A percentile compares a stretch with the other conserved stretches of the same genome.
These are phyloP conservation scores for Citrus trifoliata DNA, from an alignment of 345 rosid genomes.

Conservation along the genomic window DNA sequence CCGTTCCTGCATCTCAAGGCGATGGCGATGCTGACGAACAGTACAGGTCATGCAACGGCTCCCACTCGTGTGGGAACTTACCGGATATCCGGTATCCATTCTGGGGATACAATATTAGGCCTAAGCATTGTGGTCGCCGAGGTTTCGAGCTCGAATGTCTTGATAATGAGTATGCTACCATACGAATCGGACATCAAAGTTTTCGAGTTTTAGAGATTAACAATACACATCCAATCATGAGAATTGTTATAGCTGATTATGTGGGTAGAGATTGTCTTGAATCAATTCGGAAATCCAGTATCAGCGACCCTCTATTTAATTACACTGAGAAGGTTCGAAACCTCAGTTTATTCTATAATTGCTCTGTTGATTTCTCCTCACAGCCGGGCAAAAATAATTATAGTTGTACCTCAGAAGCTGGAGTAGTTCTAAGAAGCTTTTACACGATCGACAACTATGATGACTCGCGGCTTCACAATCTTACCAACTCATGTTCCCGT, in stretches of 20 bases:
- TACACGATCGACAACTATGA: neutral
- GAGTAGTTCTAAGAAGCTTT: neutral
- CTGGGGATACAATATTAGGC: slow-evolving; percentile 28
- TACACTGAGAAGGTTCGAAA: neutral
- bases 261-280: slow-evolving; percentile 9
- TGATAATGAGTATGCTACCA: neutral
- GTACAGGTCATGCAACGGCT: too few relatives aligned
- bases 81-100: slow-evolving; percentile 36
- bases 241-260: slow-evolving; percentile 19
- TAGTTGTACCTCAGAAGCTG: neutral
- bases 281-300: neutral
- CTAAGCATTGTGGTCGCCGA: slow-evolving; percentile 27
- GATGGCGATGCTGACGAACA: neutral
- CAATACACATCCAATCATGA: neutral
- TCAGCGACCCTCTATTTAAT: neutral
- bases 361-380: neutral
- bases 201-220: slow-evolving; percentile 4
- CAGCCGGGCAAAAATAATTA: fast-evolving
- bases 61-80: neutral
- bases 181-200: neutral
- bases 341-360: slow-evolving; percentile 27
- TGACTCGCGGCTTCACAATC: neutral
- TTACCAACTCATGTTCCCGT: neutral
- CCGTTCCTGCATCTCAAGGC: neutral
- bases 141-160: slow-evolving; percentile 32